Percentiles rank a stretch among this genome's conserved stretches.
Evolutionary conservation across 208 protist genomes (phyloP).

Genomic region (Acanthamoeba sp.): DNA sequence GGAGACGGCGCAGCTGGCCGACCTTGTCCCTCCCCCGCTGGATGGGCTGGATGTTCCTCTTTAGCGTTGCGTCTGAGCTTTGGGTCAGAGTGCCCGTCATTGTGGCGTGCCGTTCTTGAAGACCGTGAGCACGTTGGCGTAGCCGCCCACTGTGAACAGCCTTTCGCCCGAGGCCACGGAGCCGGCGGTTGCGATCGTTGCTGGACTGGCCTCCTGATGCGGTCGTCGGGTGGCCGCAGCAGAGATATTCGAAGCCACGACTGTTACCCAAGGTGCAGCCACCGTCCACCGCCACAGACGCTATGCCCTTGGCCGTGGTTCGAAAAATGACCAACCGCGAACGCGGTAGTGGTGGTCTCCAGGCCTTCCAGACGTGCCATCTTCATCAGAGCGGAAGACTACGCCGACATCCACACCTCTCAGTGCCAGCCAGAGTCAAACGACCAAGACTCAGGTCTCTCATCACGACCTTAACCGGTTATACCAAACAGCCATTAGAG

Average conservation of each 20-base stretch:
- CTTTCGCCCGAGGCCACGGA: not conserved
- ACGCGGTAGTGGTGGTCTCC: no score
- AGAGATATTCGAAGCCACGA: no score
- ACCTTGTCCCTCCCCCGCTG: not conserved
- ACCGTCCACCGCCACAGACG: no score
- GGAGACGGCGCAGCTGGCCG: not conserved
- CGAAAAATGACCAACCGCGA: no score
- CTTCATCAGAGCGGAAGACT: not conserved
- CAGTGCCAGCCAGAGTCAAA: not conserved
- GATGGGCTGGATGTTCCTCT: not conserved
- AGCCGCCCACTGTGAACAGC: conserved; percentile 20
- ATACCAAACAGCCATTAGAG: no score
- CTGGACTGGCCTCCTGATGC: no score
- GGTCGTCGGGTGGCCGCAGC: no score
- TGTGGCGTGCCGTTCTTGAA: not conserved
- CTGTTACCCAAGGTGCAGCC: no score
- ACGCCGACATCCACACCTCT: not conserved
- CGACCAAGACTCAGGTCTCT: not conserved
- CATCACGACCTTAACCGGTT: not conserved
- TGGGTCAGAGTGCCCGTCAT: not conserved
- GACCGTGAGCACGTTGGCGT: not conserved
- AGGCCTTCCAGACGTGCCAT: no score
- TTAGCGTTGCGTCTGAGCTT: not conserved
- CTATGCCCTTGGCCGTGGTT: no score
- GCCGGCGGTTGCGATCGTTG: no score